Evolutionary conservation across 495 filamentous ascomycete species (phyloP), one percentile per base, ranked within the genome.

Genomic region (Daldinia vernicosa): DNA sequence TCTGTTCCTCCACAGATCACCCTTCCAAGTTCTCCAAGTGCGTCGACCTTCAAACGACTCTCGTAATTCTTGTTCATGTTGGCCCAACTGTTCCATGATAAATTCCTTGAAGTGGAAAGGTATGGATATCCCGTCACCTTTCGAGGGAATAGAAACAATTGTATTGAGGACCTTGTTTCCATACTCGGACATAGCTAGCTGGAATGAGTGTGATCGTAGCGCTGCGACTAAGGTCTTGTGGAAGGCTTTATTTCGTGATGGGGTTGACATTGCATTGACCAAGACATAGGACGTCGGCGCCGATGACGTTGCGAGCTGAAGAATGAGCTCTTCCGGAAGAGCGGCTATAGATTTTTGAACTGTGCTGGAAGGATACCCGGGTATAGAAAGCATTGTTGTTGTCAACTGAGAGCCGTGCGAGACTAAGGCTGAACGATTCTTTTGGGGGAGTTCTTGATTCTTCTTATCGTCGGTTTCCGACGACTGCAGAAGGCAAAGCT

Each of bases 21-120:
- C 93, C 59, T 85, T 87, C 96, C 95, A 99, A 67, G 95, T 92
- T 60, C 90, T 83, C 95, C 93, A 98, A 11, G 97, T 92, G 3
- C 89, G 91, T 6, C 94, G 82, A 3, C 95, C 95, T 26, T 90
- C 83, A 70, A 87, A 90, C 0, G 89, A 90, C 63, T 93, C 90
- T 24, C 94, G 85, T 17, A 99, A 81, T 11, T 83, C 76, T 33
- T 83, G 70, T 76, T 97, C 94, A 63, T 81, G 77, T 22, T 76
- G 67, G 27, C 75, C 79, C 1, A 88, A 78, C 39, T 80, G 71
- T 8, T 75, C 63, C 75, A 86, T 83, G 52, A 85, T 80, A 30
- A 78, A 80, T 65, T 88, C 83, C 61, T 86, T 85, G n/a, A 86
- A 64, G 30, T 84, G 81, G 75, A 87, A 85, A 1, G 85, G 84